A percentile compares a stretch with the other conserved stretches of the same genome.
These are phyloP conservation scores for Ophiostoma perfectum DNA, from an alignment of 2,329 filamentous ascomycete species.

Conservation along the genomic window DNA sequence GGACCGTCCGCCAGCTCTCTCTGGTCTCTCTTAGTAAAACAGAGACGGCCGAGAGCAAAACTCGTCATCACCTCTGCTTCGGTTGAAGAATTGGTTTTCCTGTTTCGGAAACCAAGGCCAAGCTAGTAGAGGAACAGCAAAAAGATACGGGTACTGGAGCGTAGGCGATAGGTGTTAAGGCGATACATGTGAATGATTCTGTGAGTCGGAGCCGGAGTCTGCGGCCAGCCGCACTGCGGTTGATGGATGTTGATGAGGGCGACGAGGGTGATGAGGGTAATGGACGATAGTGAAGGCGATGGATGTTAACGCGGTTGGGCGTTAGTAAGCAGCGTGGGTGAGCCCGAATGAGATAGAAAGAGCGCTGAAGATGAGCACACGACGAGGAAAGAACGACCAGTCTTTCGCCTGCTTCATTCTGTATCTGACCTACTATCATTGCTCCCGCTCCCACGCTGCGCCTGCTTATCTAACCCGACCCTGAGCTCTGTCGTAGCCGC, in stretches of 20 bases:
- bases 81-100: slow-evolving; percentile 14
- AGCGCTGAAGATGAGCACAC: neutral
- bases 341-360: neutral
- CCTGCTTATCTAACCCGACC: neutral
- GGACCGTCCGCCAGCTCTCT: slow-evolving; percentile 5
- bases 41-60: too few relatives aligned
- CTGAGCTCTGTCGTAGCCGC: neutral
- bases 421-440: too few relatives aligned
- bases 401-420: neutral
- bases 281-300: too few relatives aligned
- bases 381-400: neutral
- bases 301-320: too few relatives aligned
- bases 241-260: too few relatives aligned
- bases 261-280: too few relatives aligned
- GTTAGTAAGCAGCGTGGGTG: neutral
- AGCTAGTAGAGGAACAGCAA: neutral
- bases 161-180: slow-evolving; percentile 9
- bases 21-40: too few relatives aligned
- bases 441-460: too few relatives aligned
- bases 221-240: too few relatives aligned
- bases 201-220: too few relatives aligned
- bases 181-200: neutral
- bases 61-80: neutral
- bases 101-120: slow-evolving; percentile 18
- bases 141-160: neutral